Conservation (phyloP, 805 yeast genomes). For the Kluyveromyces lactis region DNA sequence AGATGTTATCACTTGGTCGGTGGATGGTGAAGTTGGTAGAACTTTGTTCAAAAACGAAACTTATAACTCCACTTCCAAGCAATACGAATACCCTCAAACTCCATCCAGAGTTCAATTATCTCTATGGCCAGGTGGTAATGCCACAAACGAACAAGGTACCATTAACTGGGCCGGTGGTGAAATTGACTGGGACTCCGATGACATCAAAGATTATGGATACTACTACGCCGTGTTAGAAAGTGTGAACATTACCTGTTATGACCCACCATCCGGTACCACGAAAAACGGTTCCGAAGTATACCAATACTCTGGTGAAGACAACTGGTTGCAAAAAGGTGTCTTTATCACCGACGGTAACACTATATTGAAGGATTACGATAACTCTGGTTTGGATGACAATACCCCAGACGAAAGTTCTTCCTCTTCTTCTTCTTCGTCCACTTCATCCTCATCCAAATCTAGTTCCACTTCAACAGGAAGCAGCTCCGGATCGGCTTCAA, state of each 20-base stretch:
- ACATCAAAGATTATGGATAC: constrained; percentile 72
- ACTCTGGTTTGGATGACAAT: constrained; percentile 58
- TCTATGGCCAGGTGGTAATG: constrained; percentile 70
- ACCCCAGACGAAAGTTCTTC: constrained; percentile 16
- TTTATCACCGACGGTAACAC: constrained; percentile 57
- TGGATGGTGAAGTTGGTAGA: constrained; percentile 64
- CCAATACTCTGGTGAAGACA: constrained; percentile 42
- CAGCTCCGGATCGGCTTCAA: constrained; percentile 3
- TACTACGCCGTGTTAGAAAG: constrained; percentile 58
- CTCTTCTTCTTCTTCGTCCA: constrained; percentile 11
- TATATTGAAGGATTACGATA: constrained; percentile 49
- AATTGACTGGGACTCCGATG: constrained; percentile 74
- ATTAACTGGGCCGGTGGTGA: constrained; percentile 84
- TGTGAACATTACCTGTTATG: constrained; percentile 60
- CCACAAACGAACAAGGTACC: constrained; percentile 50
- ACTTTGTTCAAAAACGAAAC: constrained; percentile 54
- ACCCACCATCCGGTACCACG: constrained; percentile 51
- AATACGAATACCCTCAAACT: constrained; percentile 60
- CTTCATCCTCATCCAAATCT: constrained; percentile 7
- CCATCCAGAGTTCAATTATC: constrained; percentile 68
- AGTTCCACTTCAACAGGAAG: constrained; percentile 4
- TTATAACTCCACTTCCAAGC: constrained; percentile 50
- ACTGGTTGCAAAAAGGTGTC: constrained; percentile 42
- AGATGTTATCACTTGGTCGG: constrained; percentile 58
- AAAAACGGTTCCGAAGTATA: constrained; percentile 43